Evolutionary conservation across 73 alveolate genomes (phyloP), one percentile per base, ranked within the genome.

Genomic region (Halteria grandinella): DNA sequence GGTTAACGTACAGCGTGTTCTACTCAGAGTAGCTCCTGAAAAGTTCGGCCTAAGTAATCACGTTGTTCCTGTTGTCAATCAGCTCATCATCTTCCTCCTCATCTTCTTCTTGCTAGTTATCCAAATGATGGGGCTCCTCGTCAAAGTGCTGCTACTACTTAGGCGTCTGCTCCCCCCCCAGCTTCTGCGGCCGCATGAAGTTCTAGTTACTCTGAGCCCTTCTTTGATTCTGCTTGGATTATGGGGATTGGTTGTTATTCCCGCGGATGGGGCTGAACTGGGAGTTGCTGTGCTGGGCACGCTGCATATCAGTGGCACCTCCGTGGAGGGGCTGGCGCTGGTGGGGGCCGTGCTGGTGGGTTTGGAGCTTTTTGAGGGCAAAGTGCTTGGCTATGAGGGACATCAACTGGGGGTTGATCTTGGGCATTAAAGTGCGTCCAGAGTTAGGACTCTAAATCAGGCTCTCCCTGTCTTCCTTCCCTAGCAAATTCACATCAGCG

Each of bases 1-100:
- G 60, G 71, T 86, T 49, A 36, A 72, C 40, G 66, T 69, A 52
- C 44, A 74, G 62, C 60, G 79, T 31, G 81, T 86, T 78, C 55
- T 72, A 17, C 32, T 86, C 89, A 52, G 75, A 54, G 62, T 86
- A 79, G 57, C 55, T 25, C 62, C 69, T 53, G 59, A 85, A 77
- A 10, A 78, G 40, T 21, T 81, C 86, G 24, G 73, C 28, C 44
- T 78, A 45, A 25, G 79, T 66, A 58, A 71, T 29, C 41, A 40
- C 33, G 70, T 77, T 64, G 21, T 40, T 44, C 43, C 85, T 31
- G 25, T 75, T 55, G 0, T 64, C 86, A n/a, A 60, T 40, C 15
- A 79, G 58, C 7, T 64, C 64, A 1, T 75, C 80, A 28, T 45
- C 85, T 36, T 63, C 91, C 31, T 69, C 80, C 20, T 33, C 54